A percentile compares a stretch with the other conserved stretches of the same genome.
phyloP scores from a whole-genome alignment of 805 yeast genomes.

The Kuraishia hungarica region DNA sequence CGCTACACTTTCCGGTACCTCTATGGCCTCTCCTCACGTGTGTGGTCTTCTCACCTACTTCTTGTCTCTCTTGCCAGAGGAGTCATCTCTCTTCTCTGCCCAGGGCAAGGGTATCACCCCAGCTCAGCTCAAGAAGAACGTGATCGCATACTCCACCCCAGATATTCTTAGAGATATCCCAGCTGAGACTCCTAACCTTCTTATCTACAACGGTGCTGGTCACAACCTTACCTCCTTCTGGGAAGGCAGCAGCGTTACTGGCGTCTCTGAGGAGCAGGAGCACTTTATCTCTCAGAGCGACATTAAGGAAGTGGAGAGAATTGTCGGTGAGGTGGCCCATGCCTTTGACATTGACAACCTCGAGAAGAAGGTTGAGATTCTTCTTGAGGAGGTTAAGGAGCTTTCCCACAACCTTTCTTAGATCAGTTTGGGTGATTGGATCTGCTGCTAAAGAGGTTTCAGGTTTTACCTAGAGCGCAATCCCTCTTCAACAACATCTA shows the following conservation, averaged over 20 bases:
- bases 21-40: conserved; percentile 98
- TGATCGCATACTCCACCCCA: conserved; percentile 61
- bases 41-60: conserved; percentile 88
- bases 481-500: background rate
- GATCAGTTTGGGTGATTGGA: background rate
- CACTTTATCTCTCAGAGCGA: background rate
- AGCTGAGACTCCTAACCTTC: conserved; percentile 65
- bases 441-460: background rate
- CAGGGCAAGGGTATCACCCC: conserved; percentile 58
- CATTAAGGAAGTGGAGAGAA: conserved; percentile 1
- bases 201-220: conserved; percentile 80
- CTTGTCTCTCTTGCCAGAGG: conserved; percentile 75
- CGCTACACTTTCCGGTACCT: conserved; percentile 86
- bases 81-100: conserved; percentile 49
- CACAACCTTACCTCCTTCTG: conserved; percentile 61
- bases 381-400: background rate
- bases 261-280: background rate
- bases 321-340: conserved; percentile 1
- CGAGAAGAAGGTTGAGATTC: background rate
- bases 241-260: conserved; percentile 18
- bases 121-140: conserved; percentile 65
- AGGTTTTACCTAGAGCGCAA: background rate
- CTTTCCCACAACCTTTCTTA: background rate
- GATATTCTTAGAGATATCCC: conserved; percentile 43
- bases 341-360: background rate